phyloP scores from a whole-genome alignment of 106 monocot genomes.

The Cymbidium sinense region DNA sequence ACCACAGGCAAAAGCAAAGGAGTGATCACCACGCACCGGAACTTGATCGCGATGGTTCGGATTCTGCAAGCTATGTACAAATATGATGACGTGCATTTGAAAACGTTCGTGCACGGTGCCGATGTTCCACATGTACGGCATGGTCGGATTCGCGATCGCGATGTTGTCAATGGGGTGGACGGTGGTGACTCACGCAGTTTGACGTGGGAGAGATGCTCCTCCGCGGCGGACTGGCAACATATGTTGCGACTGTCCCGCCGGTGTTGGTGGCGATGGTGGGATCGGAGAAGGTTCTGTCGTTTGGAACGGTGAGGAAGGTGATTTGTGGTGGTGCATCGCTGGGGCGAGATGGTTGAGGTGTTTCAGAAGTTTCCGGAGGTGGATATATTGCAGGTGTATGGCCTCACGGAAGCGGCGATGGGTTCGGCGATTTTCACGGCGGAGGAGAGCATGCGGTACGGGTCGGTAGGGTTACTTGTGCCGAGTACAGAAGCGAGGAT shows the following conservation, averaged over 20 bases:
- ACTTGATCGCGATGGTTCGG: slow-evolving; percentile 59
- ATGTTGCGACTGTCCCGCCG: slow-evolving; percentile 80
- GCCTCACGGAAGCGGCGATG: slow-evolving; percentile 8
- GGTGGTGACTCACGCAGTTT: slow-evolving; percentile 58
- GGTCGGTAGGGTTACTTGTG: slow-evolving; percentile 1
- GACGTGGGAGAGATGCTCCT: slow-evolving; percentile 63
- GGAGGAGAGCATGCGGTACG: background rate
- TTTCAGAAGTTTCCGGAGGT: slow-evolving; percentile 7
- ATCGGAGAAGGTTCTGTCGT: slow-evolving; percentile 15
- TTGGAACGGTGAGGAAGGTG: slow-evolving; percentile 43
- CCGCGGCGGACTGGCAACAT: slow-evolving; percentile 34
- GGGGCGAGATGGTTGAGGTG: slow-evolving; percentile 61
- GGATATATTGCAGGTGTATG: slow-evolving; percentile 13
- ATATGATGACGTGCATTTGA: slow-evolving; percentile 9
- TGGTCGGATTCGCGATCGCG: slow-evolving; percentile 57
- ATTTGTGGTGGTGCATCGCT: slow-evolving; percentile 74
- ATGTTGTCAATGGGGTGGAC: slow-evolving; percentile 60
- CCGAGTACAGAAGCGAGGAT: slow-evolving; percentile 6
- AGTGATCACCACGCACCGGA: slow-evolving; percentile 70
- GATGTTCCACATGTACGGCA: slow-evolving; percentile 90
- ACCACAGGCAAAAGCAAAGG: slow-evolving; percentile 86
- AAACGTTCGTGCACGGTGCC: slow-evolving; percentile 81
- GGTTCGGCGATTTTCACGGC: background rate
- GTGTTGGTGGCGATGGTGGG: slow-evolving; percentile 71
- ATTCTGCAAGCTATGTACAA: slow-evolving; percentile 44